phyloP scores from a whole-genome alignment of 106 monocot species.

The Cymbidium sinense region DNA sequence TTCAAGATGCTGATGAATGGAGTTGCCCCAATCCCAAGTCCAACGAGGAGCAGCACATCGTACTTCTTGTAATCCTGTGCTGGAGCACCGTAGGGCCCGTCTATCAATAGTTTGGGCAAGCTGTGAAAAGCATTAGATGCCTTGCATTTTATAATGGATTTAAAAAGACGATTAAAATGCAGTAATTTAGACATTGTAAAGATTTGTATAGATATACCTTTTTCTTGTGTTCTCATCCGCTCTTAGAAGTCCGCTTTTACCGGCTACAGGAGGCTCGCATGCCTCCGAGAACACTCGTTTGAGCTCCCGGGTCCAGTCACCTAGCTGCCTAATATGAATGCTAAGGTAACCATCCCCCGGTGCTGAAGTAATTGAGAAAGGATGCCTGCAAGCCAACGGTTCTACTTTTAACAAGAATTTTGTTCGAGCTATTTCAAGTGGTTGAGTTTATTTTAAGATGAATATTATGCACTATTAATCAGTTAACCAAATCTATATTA shows the following conservation, averaged over 20 bases:
- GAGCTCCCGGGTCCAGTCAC: constrained; percentile 72
- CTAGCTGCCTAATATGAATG: constrained; percentile 58
- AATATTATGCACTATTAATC: background rate
- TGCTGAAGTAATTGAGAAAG: constrained; percentile 76
- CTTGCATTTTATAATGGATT: background rate
- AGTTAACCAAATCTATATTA: too few relatives aligned
- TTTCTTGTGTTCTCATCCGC: constrained; percentile 63
- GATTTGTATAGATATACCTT: constrained; percentile 18
- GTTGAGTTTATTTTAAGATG: background rate
- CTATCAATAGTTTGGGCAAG: constrained; percentile 84
- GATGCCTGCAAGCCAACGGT: constrained; percentile 38
- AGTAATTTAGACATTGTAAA: background rate
- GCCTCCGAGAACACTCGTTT: constrained; percentile 56
- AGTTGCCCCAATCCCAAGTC: constrained; percentile 92
- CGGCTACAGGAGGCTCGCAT: constrained; percentile 47
- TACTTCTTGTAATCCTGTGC: constrained; percentile 92
- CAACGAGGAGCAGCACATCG: constrained; percentile 77
- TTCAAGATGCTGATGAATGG: constrained; percentile 96
- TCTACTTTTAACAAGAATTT: background rate
- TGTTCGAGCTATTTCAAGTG: background rate
- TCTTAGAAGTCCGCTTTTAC: constrained; percentile 66
- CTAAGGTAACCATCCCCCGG: constrained; percentile 66
- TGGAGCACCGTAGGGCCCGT: constrained; percentile 86
- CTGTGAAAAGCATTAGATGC: constrained; percentile 9
- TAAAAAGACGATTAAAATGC: too few relatives aligned